Percentiles rank a stretch among this genome's conserved stretches.
These are phyloP conservation scores for Tetrastigma voinierianum DNA, from an alignment of 164 flowering plant species.

Conservation along the genomic window DNA sequence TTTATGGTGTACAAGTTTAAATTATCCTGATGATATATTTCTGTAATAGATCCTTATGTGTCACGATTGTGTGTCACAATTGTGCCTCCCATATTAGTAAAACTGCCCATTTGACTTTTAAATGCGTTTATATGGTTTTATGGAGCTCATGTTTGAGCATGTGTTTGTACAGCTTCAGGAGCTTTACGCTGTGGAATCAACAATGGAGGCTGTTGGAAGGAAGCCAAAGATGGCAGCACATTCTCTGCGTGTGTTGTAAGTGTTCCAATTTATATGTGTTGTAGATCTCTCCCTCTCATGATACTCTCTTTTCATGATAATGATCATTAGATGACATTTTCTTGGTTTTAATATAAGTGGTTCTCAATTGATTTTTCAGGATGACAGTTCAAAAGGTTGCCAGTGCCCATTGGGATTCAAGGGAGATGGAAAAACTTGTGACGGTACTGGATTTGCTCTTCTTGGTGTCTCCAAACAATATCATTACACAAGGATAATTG, in stretches of 20 bases:
- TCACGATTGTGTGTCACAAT: too few species aligned
- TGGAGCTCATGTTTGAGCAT: neutral
- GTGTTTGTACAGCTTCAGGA: conserved; percentile 69
- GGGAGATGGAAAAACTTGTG: conserved; percentile 88
- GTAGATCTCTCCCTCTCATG: neutral
- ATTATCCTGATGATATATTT: neutral
- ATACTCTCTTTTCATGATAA: neutral
- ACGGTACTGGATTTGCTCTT: conserved; percentile 46
- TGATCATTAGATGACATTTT: neutral
- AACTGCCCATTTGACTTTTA: neutral
- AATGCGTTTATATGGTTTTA: neutral
- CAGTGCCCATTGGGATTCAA: conserved; percentile 86
- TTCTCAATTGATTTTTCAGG: conserved; percentile 41
- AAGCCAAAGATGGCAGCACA: conserved; percentile 55
- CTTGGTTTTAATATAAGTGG: neutral
- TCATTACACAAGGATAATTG: neutral
- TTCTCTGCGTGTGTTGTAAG: conserved; percentile 88
- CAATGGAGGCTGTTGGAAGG: conserved; percentile 98
- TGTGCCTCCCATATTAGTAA: too few species aligned
- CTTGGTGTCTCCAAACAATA: neutral
- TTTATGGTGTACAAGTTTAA: neutral
- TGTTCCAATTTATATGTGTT: conserved; percentile 8
- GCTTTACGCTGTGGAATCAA: conserved; percentile 77
- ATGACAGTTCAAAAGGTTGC: conserved; percentile 64
- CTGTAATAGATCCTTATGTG: neutral